These are phyloP conservation scores for Colletotrichum nymphaeae DNA, from an alignment of 2,329 filamentous ascomycete species.

Conservation along the genomic window DNA sequence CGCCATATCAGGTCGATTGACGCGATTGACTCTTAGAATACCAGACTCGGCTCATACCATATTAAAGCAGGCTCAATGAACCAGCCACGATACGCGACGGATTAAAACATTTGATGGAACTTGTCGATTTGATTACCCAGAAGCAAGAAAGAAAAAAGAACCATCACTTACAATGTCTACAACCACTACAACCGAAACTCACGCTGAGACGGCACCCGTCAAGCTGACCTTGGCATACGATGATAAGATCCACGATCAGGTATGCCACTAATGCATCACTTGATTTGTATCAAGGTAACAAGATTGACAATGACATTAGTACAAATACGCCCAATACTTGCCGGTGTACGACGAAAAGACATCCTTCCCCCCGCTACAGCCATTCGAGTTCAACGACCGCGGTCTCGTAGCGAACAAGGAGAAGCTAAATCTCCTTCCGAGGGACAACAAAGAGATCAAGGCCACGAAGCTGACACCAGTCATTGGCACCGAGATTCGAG, in stretches of 20 bases:
- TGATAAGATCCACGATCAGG: conserved; percentile 15
- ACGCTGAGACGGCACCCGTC: not conserved
- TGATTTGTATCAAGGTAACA: accelerated
- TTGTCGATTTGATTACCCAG: too few relatives aligned
- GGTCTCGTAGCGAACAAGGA: conserved; percentile 45
- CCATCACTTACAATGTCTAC: conserved; percentile 76
- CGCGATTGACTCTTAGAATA: not conserved
- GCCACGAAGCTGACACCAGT: conserved; percentile 36
- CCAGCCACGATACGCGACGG: too few relatives aligned
- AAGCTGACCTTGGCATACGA: conserved; percentile 25
- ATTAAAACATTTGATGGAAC: not conserved
- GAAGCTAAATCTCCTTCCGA: conserved; percentile 43
- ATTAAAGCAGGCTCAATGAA: not conserved
- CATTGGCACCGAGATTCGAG: conserved; percentile 55
- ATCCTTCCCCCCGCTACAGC: conserved; percentile 42
- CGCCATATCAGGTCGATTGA: conserved; percentile 8
- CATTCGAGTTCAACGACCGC: conserved; percentile 46
- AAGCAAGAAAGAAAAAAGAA: not conserved
- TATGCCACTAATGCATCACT: not conserved
- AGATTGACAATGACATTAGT: conserved; percentile 33
- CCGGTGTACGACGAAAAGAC: conserved; percentile 48
- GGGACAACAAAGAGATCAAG: conserved; percentile 35
- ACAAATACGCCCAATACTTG: conserved; percentile 46
- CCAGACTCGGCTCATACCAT: not conserved
- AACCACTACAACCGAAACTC: conserved; percentile 80